Percentiles rank a stretch among this genome's conserved stretches.
Evolutionary conservation across 202 grass and related monocot species (phyloP).

Genomic region (Schoenoplectus triqueter): DNA sequence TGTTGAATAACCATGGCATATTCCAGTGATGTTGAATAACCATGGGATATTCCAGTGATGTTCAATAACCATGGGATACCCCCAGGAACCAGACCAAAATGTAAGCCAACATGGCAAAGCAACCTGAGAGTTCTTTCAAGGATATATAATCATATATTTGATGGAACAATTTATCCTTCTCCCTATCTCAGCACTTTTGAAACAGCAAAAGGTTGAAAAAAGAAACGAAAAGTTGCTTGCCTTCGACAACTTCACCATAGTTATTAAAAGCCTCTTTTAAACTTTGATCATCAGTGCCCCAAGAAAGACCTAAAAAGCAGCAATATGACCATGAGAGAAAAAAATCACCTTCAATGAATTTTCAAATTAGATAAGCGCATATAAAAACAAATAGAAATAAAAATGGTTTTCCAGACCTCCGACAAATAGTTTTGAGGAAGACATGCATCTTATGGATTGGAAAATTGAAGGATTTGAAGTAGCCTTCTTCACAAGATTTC

Average conservation of each 20-base stretch:
- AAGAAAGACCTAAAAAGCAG: constrained; percentile 58
- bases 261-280: constrained; percentile 62
- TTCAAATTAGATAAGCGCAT: background rate
- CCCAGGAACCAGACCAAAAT: background rate
- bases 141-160: background rate
- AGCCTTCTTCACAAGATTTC: constrained; percentile 62
- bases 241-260: constrained; percentile 79
- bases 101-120: background rate
- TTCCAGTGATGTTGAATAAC: background rate
- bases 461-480: constrained; percentile 52
- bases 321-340: background rate
- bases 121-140: background rate
- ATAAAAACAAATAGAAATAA: background rate
- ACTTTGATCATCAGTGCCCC: constrained; percentile 68
- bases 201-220: constrained; percentile 1
- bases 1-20: no score
- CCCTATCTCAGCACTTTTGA: background rate
- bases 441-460: constrained; percentile 79
- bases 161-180: background rate
- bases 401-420: constrained; percentile 49
- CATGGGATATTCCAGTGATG: background rate
- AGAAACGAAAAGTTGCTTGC: constrained; percentile 35
- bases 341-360: background rate
- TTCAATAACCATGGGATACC: background rate
- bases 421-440: constrained; percentile 72